These are phyloP conservation scores for Aspergillus japonicus DNA, from an alignment of 2,329 filamentous ascomycete species.

Conservation along the genomic window DNA sequence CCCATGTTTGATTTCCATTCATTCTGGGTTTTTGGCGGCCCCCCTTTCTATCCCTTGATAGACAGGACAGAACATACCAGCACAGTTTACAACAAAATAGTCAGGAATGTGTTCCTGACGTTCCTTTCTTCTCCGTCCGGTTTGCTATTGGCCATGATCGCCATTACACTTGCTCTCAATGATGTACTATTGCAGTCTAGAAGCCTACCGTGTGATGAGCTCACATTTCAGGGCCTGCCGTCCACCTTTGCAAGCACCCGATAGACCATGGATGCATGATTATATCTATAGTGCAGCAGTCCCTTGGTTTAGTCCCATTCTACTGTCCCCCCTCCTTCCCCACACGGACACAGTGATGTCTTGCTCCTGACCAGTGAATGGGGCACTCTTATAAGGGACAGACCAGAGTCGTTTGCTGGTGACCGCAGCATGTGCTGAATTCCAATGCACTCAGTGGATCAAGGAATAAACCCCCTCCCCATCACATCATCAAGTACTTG, in stretches of 20 bases:
- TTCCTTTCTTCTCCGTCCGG: background rate
- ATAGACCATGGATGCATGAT: slow-evolving; percentile 2
- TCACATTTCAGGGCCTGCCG: background rate
- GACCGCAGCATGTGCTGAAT: slow-evolving; percentile 18
- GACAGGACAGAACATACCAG: background rate
- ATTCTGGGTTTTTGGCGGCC: too few relatives aligned
- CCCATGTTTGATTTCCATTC: too few relatives aligned
- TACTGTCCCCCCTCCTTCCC: background rate
- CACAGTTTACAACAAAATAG: background rate
- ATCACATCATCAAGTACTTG: background rate
- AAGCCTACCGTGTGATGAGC: background rate
- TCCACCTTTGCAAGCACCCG: background rate
- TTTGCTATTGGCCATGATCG: background rate
- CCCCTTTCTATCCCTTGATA: background rate
- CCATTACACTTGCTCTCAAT: background rate
- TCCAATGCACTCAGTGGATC: slow-evolving; percentile 11
- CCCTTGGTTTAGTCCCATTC: background rate
- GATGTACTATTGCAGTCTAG: background rate
- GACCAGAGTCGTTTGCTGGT: background rate
- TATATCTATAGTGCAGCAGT: background rate
- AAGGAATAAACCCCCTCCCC: slow-evolving; percentile 1
- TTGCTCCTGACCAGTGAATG: background rate
- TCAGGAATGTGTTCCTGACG: background rate
- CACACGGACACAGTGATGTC: background rate
- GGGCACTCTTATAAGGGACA: background rate